These are phyloP conservation scores for Plasmodium adleri DNA, from an alignment of 169 alveolate species.

Conservation along the genomic window DNA sequence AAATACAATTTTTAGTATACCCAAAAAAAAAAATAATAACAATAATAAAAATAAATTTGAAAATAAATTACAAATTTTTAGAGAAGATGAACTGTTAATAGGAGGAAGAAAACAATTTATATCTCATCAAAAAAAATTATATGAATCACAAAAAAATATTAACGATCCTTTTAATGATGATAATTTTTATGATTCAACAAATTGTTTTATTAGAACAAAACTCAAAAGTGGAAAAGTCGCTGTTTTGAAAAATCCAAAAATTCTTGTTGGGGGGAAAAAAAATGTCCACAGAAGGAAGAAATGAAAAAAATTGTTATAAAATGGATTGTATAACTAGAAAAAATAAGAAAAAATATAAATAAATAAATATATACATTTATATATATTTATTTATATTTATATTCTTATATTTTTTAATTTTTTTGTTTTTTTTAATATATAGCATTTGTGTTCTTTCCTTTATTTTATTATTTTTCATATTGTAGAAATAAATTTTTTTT, in stretches of 20 bases:
- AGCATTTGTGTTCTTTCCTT: too few relatives aligned
- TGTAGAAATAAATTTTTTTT: too few relatives aligned
- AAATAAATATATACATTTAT: background rate
- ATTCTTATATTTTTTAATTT: background rate
- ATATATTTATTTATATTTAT: background rate
- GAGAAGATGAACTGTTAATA: constrained; percentile 87
- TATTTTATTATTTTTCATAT: too few relatives aligned
- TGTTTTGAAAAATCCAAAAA: constrained; percentile 59
- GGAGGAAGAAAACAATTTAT: constrained; percentile 81
- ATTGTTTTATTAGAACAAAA: constrained; percentile 69
- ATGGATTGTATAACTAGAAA: too few relatives aligned
- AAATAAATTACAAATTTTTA: constrained; percentile 79
- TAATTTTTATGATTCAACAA: constrained; percentile 22
- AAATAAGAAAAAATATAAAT: background rate
- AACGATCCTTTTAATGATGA: constrained; percentile 64
- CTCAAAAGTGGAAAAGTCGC: constrained; percentile 69
- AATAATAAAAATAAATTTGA: constrained; percentile 79
- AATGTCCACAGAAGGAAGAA: constrained; percentile 37
- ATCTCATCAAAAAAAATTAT: constrained; percentile 75
- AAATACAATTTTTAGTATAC: constrained; percentile 86
- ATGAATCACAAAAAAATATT: constrained; percentile 48
- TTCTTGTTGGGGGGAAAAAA: constrained; percentile 55
- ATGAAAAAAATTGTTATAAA: too few relatives aligned
- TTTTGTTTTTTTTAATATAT: too few relatives aligned
- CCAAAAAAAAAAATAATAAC: constrained; percentile 81